Evolutionary conservation across 2,329 filamentous ascomycete genomes (phyloP).

Genomic region (Microsporum ferrugineum): DNA sequence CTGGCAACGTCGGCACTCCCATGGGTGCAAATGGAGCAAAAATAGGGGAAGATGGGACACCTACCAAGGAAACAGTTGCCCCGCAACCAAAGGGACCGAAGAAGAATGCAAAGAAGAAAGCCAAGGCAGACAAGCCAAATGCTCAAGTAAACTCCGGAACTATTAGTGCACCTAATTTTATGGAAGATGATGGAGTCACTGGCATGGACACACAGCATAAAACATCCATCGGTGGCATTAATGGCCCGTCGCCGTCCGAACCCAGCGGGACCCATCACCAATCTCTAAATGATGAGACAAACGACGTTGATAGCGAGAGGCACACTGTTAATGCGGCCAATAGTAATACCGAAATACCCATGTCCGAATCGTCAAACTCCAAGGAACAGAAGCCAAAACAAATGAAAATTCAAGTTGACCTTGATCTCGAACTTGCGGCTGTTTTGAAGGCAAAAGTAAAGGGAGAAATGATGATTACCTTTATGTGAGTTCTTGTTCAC

Average conservation of each 20-base stretch:
- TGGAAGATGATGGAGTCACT: background rate
- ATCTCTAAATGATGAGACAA: background rate
- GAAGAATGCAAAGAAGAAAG: constrained; percentile 1
- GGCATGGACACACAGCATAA: background rate
- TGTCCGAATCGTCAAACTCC: background rate
- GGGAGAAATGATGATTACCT: constrained; percentile 14
- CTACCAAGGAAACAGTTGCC: background rate
- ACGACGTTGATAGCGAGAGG: background rate
- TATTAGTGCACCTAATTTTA: background rate
- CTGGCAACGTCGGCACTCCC: background rate
- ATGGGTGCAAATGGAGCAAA: background rate
- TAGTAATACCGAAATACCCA: background rate
- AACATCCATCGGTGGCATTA: background rate
- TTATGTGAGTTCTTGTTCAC: constrained; percentile 7
- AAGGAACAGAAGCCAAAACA: background rate
- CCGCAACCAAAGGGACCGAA: background rate
- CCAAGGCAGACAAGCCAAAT: background rate
- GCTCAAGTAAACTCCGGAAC: background rate
- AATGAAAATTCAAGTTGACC: constrained; percentile 5
- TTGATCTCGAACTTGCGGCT: constrained; percentile 12
- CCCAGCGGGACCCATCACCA: background rate
- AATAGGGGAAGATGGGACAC: background rate
- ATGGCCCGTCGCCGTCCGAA: background rate
- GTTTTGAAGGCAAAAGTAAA: constrained; percentile 10
- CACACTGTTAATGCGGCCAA: background rate